Evolutionary conservation across 2,329 filamentous ascomycete species (phyloP).

Genomic region (Cordyceps pruinosa): DNA sequence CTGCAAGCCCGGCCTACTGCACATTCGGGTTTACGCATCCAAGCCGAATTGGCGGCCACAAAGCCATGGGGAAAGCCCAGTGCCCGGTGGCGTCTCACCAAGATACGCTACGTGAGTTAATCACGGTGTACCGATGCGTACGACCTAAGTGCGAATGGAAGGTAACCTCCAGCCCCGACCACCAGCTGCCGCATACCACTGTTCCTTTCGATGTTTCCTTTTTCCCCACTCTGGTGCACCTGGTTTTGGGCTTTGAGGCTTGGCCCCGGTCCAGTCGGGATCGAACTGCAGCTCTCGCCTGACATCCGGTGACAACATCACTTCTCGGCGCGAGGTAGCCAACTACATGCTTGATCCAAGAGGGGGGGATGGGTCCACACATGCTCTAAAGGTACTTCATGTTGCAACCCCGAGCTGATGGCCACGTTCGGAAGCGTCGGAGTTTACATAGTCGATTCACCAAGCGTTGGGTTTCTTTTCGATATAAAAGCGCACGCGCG

Average conservation of each 20-base stretch:
- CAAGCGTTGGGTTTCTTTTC: background rate
- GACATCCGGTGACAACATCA: background rate
- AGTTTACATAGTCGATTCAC: background rate
- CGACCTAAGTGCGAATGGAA: no score
- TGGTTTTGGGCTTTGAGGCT: background rate
- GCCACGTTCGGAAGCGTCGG: background rate
- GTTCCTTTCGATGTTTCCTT: background rate
- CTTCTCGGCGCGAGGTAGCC: background rate
- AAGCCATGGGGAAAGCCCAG: no score
- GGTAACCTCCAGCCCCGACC: background rate
- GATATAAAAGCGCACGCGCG: background rate
- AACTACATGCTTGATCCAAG: background rate
- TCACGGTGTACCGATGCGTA: background rate
- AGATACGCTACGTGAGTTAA: background rate
- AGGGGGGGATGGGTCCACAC: background rate
- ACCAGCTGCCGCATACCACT: background rate
- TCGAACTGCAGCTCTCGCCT: background rate
- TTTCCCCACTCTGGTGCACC: background rate
- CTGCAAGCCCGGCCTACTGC: background rate
- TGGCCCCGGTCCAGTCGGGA: background rate
- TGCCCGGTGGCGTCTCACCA: no score
- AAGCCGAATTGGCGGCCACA: no score
- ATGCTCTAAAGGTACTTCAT: background rate
- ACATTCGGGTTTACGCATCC: background rate
- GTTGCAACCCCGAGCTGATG: background rate